Conservation (phyloP, 768 basidiomycete genomes). For the Kwoniella mangroviensis region DNA sequence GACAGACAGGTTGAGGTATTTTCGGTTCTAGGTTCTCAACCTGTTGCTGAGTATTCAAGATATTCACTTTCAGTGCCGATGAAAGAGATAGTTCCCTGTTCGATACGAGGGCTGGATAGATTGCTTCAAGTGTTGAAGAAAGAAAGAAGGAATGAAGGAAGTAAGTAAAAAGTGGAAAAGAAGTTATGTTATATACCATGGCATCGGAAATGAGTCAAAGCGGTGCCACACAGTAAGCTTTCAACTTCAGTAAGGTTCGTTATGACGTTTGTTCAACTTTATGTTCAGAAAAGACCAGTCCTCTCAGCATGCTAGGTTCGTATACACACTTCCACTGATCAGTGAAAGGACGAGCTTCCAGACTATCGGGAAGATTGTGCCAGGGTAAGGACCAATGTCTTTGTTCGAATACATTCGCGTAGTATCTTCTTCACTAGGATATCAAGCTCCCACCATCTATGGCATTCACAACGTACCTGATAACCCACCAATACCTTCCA, state of each 20-base stretch:
- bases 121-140: not conserved
- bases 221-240: not conserved
- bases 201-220: not conserved
- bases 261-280: not conserved
- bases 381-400: too few species aligned
- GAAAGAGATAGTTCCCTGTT: not conserved
- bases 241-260: too few species aligned
- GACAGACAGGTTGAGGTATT: too few species aligned
- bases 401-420: too few species aligned
- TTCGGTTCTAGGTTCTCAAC: too few species aligned
- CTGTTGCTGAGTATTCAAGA: too few species aligned
- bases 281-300: not conserved
- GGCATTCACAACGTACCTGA: not conserved
- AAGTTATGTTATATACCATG: not conserved
- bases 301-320: not conserved
- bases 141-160: not conserved
- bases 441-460: not conserved
- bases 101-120: not conserved
- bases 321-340: too few species aligned
- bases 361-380: too few species aligned
- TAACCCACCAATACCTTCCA: slow-evolving; percentile 1
- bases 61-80: too few species aligned
- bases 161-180: not conserved
- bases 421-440: not conserved
- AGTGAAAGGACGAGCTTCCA: too few species aligned